Conservation (phyloP, 306 rosid genomes). For the Cyclanthera cordifolia region DNA sequence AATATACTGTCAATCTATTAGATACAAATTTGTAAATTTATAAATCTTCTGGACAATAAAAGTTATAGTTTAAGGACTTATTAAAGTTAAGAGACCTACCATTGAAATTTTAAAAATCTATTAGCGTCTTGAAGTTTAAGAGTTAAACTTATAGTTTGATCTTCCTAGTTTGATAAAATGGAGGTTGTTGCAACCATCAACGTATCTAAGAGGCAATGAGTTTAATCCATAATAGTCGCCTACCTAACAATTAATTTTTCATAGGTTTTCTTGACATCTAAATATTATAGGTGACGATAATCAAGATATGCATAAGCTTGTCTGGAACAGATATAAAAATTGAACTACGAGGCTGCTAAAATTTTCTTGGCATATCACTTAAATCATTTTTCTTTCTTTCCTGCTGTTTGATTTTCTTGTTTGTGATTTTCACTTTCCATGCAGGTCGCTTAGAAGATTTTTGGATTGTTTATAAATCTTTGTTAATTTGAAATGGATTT, state of each 20-base stretch:
- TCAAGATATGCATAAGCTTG: too few species aligned
- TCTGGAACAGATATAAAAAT: too few species aligned
- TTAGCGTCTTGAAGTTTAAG: background rate
- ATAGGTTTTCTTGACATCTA: too few species aligned
- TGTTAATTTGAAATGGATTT: constrained; percentile 4
- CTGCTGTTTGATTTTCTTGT: background rate
- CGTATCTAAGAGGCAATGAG: too few species aligned
- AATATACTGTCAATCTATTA: background rate
- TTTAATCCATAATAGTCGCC: too few species aligned
- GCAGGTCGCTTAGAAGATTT: constrained; percentile 14
- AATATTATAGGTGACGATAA: too few species aligned
- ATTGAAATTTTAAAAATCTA: background rate
- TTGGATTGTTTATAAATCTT: constrained; percentile 11
- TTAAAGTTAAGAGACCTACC: too few species aligned
- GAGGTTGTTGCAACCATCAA: background rate
- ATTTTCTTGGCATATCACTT: background rate
- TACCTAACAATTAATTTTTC: too few species aligned
- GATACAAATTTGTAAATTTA: background rate
- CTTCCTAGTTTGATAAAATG: background rate
- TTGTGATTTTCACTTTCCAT: background rate
- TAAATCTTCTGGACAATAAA: background rate
- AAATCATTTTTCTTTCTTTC: background rate
- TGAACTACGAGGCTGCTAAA: too few species aligned
- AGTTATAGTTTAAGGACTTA: too few species aligned
- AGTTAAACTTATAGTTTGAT: background rate